These are phyloP conservation scores for Nakazawaea pomicola DNA, from an alignment of 805 yeast genomes.

Conservation along the genomic window DNA sequence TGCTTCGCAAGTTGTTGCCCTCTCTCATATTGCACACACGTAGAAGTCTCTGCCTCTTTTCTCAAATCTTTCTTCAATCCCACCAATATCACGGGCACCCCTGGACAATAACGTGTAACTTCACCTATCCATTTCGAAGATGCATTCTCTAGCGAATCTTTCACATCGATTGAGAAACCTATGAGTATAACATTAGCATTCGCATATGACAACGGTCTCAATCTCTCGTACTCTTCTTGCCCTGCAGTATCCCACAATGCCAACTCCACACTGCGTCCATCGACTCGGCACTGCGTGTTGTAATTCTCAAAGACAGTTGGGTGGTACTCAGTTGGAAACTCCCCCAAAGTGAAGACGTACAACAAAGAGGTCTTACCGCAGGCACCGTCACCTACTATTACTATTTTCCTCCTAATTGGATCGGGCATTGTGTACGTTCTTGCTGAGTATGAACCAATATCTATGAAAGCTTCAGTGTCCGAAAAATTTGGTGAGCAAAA, in stretches of 20 bases:
- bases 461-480: no score
- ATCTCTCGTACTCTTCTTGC: slow-evolving; percentile 89
- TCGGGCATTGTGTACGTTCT: no score
- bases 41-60: slow-evolving; percentile 28
- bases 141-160: slow-evolving; percentile 82
- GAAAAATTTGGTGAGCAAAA: no score
- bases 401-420: slow-evolving; percentile 61
- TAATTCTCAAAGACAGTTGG: slow-evolving; percentile 95
- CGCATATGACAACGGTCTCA: slow-evolving; percentile 83
- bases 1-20: slow-evolving; percentile 70
- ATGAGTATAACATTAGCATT: slow-evolving; percentile 83
- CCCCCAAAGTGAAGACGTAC: slow-evolving; percentile 90
- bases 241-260: slow-evolving; percentile 97
- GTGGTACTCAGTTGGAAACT: slow-evolving; percentile 87
- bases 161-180: slow-evolving; percentile 81
- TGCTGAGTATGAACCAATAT: no score
- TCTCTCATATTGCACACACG: slow-evolving; percentile 48
- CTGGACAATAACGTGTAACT: slow-evolving; percentile 74
- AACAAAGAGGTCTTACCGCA: slow-evolving; percentile 89
- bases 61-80: slow-evolving; percentile 85
- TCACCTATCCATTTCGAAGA: slow-evolving; percentile 84
- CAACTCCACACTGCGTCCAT: slow-evolving; percentile 83
- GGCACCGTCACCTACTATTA: slow-evolving; percentile 93
- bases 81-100: slow-evolving; percentile 69
- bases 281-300: slow-evolving; percentile 90